Base-by-base conservation (phyloP, 768 basidiomycete genomes). In the Udeniomyces megalosporus region DNA sequence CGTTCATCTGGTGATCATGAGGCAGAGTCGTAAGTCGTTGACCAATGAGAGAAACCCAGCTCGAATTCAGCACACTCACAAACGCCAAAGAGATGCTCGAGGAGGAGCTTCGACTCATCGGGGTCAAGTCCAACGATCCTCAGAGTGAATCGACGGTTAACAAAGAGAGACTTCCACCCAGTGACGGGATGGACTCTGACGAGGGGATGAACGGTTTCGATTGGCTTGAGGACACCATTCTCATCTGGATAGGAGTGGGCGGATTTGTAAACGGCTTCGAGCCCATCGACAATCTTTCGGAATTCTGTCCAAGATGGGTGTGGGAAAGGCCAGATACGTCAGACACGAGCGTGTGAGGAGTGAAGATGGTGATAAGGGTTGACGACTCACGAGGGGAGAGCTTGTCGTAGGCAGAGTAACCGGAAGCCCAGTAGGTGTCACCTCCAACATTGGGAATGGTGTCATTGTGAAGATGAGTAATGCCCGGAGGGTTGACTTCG, bases 361-460 rank as follows among this genome's bases (percentile, higher is more conserved):
- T n/a, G n/a, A n/a, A n/a, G n/a, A n/a, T n/a, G n/a, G n/a, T n/a
- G n/a, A n/a, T n/a, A n/a, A n/a, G n/a, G n/a, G n/a, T n/a, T n/a
- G n/a, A n/a, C n/a, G n/a, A n/a, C n/a, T n/a, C n/a, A n/a, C n/a
- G 71, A n/a, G 80, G 80, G 1, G 81, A 82, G 26, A 84, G 77
- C 17, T 79, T 74, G 70, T 82, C 81, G 71, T 83, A 84, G 12
- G 80, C 82, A 68, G 82, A 81, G 66, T 82, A 84, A 3, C 69
- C 68, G 5, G 68, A 70, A 2, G 71, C 72, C 70, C 71, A 76
- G 66, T 78, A 69, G 2, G 78, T 78, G 62, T 78, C 77, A n/a
- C 74, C 75, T 1, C 74, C 75, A 17, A 66, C 62, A 17, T 53
- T 10, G 8, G 67, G 66, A 17, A 44, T 68, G n/a, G 70, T 69